These are phyloP conservation scores for Tolypocladium amazonense DNA, from an alignment of 2,329 filamentous ascomycete species.

Conservation along the genomic window DNA sequence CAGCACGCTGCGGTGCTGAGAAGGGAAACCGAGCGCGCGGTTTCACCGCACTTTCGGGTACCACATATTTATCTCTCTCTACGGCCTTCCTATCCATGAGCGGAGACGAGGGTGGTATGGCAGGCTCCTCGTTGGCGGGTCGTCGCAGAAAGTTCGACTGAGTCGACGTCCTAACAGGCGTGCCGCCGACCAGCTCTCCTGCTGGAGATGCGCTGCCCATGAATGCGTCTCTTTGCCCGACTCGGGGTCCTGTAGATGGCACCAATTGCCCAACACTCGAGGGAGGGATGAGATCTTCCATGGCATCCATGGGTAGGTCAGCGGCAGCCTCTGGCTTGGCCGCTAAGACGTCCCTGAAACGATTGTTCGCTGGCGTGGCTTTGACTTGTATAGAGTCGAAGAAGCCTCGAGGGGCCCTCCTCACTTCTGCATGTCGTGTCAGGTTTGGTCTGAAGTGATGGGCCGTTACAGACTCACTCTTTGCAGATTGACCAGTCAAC, in stretches of 20 bases:
- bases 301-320: conserved; percentile 10
- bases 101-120: conserved; percentile 25
- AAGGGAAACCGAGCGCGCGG: conserved; percentile 9
- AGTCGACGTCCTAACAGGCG: conserved; percentile 15
- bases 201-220: conserved; percentile 16
- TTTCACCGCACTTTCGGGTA: conserved; percentile 6
- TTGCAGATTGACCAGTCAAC: conserved; percentile 30
- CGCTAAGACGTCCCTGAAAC: conserved; percentile 40
- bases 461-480: conserved; percentile 31
- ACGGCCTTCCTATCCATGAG: conserved; percentile 14
- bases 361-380: conserved; percentile 44
- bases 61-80: conserved; percentile 5
- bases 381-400: conserved; percentile 37
- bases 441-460: conserved; percentile 10
- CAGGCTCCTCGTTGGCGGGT: conserved; percentile 13
- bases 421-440: conserved; percentile 32
- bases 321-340: conserved; percentile 13
- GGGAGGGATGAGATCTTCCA: conserved; percentile 22
- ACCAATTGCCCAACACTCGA: conserved; percentile 27
- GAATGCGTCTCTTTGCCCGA: conserved; percentile 19
- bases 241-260: conserved; percentile 29
- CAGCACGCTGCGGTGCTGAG: conserved; percentile 6
- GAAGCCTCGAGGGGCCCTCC: conserved; percentile 34
- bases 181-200: conserved; percentile 17
- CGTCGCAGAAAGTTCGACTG: conserved; percentile 18